Conservation (phyloP, 179 eudicot species). For the Actinidia chinensis region DNA sequence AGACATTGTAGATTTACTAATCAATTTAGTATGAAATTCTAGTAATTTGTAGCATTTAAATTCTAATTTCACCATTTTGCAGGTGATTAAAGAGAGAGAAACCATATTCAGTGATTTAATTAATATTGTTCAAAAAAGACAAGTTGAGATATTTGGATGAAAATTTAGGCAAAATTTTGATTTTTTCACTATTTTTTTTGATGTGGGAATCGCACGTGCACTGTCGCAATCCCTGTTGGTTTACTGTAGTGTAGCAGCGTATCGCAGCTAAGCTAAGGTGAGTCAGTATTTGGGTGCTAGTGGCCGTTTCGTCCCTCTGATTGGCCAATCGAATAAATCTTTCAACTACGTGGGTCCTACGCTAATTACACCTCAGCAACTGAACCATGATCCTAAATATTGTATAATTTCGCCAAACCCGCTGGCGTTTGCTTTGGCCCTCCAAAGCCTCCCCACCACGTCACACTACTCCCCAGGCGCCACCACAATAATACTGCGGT, state of each 20-base stretch:
- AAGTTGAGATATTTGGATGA: too few relatives aligned
- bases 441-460: background rate
- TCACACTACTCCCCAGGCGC: background rate
- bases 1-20: too few relatives aligned
- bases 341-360: background rate
- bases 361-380: constrained; percentile 18
- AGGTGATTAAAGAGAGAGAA: too few relatives aligned
- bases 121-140: too few relatives aligned
- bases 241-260: too few relatives aligned
- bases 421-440: constrained; percentile 16
- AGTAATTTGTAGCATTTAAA: too few relatives aligned
- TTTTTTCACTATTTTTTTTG: too few relatives aligned
- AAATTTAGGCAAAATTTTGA: too few relatives aligned
- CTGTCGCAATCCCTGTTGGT: too few relatives aligned
- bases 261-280: background rate
- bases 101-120: too few relatives aligned
- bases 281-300: background rate
- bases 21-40: too few relatives aligned
- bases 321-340: background rate
- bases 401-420: constrained; percentile 3
- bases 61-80: too few relatives aligned
- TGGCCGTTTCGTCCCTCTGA: constrained; percentile 13
- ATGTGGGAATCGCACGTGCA: constrained; percentile 2
- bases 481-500: background rate
- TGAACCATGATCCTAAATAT: background rate